Evolutionary conservation across 2,329 filamentous ascomycete species (phyloP).

Genomic region (Stachybotrys chartarum): DNA sequence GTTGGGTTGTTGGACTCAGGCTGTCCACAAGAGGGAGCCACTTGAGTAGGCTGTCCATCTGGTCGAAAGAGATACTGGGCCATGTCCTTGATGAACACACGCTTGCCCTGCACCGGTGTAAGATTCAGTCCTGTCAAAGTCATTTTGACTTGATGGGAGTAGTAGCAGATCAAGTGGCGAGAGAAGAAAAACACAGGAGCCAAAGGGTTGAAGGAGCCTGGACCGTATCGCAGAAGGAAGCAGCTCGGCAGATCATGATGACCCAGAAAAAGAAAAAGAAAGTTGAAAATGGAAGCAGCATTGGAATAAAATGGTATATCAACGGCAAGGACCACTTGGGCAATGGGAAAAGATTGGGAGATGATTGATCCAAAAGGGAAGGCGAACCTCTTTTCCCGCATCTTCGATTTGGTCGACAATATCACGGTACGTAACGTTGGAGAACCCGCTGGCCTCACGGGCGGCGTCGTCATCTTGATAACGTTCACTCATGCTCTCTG

Average conservation of each 20-base stretch:
- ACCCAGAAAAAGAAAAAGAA: background rate
- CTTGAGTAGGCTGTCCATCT: slow-evolving; percentile 55
- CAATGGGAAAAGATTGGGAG: slow-evolving; percentile 8
- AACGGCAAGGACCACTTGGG: background rate
- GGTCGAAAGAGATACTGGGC: slow-evolving; percentile 84
- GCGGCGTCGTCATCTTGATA: slow-evolving; percentile 61
- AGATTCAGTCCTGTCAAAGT: slow-evolving; percentile 9
- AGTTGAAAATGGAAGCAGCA: background rate
- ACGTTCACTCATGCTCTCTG: slow-evolving; percentile 74
- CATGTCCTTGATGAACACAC: slow-evolving; percentile 97
- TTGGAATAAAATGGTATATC: no score
- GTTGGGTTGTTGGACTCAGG: slow-evolving; percentile 72
- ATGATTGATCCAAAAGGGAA: slow-evolving; percentile 9
- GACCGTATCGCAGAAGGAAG: no score
- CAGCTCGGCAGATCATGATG: background rate
- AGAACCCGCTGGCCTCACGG: slow-evolving; percentile 57
- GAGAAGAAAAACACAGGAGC: no score
- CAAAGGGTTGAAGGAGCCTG: no score
- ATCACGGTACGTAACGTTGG: slow-evolving; percentile 63
- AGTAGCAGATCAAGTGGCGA: no score
- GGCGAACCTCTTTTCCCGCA: slow-evolving; percentile 64
- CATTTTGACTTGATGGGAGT: background rate
- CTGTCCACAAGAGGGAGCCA: slow-evolving; percentile 73
- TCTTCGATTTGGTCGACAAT: slow-evolving; percentile 70
- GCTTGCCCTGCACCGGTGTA: slow-evolving; percentile 60